phyloP scores from a whole-genome alignment of 179 eudicot genomes.

The Camellia oleifera region DNA sequence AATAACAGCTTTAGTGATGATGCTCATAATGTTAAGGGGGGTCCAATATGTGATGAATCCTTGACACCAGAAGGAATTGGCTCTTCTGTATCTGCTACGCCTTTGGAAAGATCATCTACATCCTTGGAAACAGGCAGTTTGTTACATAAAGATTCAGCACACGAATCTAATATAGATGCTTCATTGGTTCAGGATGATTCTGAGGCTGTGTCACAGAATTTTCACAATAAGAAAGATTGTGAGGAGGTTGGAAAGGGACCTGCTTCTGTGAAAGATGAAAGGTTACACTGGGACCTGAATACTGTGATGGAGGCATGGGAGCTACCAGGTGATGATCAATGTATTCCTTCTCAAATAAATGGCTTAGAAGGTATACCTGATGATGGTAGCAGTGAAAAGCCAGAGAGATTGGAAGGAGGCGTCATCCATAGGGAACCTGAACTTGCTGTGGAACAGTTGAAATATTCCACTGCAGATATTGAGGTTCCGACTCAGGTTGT shows the following conservation, averaged over 20 bases:
- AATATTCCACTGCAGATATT: constrained; percentile 13
- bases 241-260: constrained; percentile 20
- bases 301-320: constrained; percentile 65
- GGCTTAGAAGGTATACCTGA: constrained; percentile 6
- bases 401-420: constrained; percentile 19
- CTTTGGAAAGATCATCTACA: constrained; percentile 3
- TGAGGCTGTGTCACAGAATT: constrained; percentile 16
- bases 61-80: constrained; percentile 14
- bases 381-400: constrained; percentile 18
- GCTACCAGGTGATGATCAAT: constrained; percentile 41
- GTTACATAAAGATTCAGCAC: not conserved
- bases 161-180: constrained; percentile 16
- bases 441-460: constrained; percentile 14
- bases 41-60: constrained; percentile 27
- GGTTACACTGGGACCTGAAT: constrained; percentile 78
- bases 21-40: constrained; percentile 24
- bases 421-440: constrained; percentile 15
- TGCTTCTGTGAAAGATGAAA: constrained; percentile 28
- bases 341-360: constrained; percentile 18
- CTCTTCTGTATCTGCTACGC: constrained; percentile 6
- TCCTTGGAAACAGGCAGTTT: constrained; percentile 7
- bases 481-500: constrained; percentile 18
- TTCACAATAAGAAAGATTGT: constrained; percentile 28
- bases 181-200: constrained; percentile 18
- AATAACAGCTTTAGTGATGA: constrained; percentile 35